These are phyloP conservation scores for Arctium lappa DNA, from an alignment of 129 eudicot species.

Conservation along the genomic window DNA sequence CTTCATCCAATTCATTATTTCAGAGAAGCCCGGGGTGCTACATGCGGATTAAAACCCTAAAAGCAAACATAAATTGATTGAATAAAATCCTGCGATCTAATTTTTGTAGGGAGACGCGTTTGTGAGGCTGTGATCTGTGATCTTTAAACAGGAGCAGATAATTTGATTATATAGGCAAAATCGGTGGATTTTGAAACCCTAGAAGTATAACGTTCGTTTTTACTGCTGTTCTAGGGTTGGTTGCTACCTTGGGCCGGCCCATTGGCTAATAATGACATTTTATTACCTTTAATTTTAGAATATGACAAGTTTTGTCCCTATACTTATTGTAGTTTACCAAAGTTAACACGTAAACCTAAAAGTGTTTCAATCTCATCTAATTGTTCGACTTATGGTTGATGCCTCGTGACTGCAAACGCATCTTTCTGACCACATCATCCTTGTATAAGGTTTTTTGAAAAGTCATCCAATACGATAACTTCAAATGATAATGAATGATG, in stretches of 20 bases:
- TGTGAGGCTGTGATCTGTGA: neutral
- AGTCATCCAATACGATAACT: neutral
- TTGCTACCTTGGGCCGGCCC: constrained; percentile 2
- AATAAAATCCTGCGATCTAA: neutral
- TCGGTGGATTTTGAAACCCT: constrained; percentile 10
- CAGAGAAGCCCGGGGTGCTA: constrained; percentile 84
- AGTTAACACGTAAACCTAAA: neutral
- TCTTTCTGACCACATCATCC: neutral
- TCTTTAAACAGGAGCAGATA: neutral
- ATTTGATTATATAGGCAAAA: constrained; percentile 6
- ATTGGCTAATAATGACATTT: neutral
- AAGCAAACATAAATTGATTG: neutral
- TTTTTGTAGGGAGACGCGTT: neutral
- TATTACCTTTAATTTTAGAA: neutral
- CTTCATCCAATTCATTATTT: constrained; percentile 32
- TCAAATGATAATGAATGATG: too few relatives aligned
- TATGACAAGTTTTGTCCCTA: neutral
- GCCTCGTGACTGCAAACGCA: neutral
- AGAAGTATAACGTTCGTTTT: neutral
- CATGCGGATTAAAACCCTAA: constrained; percentile 31
- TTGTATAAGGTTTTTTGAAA: neutral
- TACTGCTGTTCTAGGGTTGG: neutral
- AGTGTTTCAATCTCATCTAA: neutral
- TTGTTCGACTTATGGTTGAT: neutral
- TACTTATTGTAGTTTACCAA: neutral